A percentile compares a stretch with the other conserved stretches of the same genome.
Conservation (phyloP, 306 rosid genomes). For the Datisca glomerata region DNA sequence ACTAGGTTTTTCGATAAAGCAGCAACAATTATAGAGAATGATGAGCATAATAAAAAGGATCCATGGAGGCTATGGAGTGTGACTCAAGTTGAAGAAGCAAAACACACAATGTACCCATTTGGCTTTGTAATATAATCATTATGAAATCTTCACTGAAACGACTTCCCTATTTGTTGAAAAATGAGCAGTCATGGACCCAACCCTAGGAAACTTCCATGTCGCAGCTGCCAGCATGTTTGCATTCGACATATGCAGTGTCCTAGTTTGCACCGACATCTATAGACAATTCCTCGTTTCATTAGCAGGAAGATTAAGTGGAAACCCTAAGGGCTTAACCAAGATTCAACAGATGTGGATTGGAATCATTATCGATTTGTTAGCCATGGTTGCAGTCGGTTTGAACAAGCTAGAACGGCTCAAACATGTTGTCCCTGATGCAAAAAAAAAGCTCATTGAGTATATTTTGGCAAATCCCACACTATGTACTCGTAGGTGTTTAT, state of each 20-base stretch:
- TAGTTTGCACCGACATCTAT: slow-evolving; percentile 38
- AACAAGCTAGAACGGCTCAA: slow-evolving; percentile 41
- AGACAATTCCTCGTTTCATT: slow-evolving; percentile 38
- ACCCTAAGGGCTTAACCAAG: slow-evolving; percentile 37
- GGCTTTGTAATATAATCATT: slow-evolving; percentile 77
- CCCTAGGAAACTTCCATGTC: slow-evolving; percentile 26
- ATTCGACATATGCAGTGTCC: slow-evolving; percentile 52
- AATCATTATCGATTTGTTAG: slow-evolving; percentile 37
- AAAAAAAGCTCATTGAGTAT: slow-evolving; percentile 48
- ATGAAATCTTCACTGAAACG: slow-evolving; percentile 69
- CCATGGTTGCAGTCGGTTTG: slow-evolving; percentile 57
- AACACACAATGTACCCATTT: slow-evolving; percentile 55
- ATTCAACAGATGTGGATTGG: slow-evolving; percentile 68
- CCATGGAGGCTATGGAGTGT: too few species aligned
- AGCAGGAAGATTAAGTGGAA: slow-evolving; percentile 23
- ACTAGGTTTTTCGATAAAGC: too few species aligned
- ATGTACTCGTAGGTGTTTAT: slow-evolving; percentile 50
- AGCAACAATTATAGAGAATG: too few species aligned
- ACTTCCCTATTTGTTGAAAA: slow-evolving; percentile 72
- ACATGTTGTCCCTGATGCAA: slow-evolving; percentile 17
- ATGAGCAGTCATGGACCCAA: slow-evolving; percentile 52
- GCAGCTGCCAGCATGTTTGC: slow-evolving; percentile 76
- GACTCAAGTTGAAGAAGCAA: slow-evolving; percentile 74
- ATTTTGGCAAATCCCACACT: slow-evolving; percentile 71
- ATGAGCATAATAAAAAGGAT: too few species aligned